These are phyloP conservation scores for Aurinia saxatilis DNA, from an alignment of 345 rosid species.

Conservation along the genomic window DNA sequence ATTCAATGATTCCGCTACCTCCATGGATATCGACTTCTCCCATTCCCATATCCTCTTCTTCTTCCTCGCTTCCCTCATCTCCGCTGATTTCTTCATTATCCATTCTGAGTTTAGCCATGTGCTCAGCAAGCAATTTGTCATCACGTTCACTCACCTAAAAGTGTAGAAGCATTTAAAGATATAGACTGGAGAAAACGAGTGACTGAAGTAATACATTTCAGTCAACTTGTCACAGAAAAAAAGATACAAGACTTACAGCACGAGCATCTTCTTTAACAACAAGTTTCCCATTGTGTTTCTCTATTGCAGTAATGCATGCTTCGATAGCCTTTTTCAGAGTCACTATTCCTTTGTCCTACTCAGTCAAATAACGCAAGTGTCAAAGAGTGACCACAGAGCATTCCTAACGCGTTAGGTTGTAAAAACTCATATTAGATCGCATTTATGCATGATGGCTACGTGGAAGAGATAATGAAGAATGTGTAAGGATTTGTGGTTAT, in stretches of 20 bases:
- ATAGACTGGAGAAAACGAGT: not conserved
- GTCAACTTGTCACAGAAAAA: not conserved
- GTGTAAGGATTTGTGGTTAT: not conserved
- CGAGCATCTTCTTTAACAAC: constrained; percentile 77
- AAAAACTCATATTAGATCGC: not conserved
- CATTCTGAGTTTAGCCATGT: constrained; percentile 68
- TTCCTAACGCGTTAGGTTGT: not conserved
- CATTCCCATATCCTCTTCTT: constrained; percentile 83
- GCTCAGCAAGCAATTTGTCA: constrained; percentile 80
- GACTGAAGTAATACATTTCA: not conserved
- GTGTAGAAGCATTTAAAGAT: not conserved
- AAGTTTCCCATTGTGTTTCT: constrained; percentile 75
- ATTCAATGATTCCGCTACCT: constrained; percentile 46
- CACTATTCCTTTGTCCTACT: constrained; percentile 81
- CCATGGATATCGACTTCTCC: constrained; percentile 72
- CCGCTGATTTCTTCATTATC: constrained; percentile 82
- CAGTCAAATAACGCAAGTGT: not conserved
- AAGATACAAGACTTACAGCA: constrained; percentile 54
- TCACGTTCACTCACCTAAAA: constrained; percentile 87
- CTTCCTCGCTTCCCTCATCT: constrained; percentile 83
- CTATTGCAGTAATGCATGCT: constrained; percentile 68
- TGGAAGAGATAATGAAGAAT: not conserved
- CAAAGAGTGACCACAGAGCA: not conserved
- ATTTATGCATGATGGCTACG: not conserved
- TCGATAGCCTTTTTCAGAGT: constrained; percentile 59